These are phyloP conservation scores for Aspergillus caelatus DNA, from an alignment of 2,329 filamentous ascomycete species.

Conservation along the genomic window DNA sequence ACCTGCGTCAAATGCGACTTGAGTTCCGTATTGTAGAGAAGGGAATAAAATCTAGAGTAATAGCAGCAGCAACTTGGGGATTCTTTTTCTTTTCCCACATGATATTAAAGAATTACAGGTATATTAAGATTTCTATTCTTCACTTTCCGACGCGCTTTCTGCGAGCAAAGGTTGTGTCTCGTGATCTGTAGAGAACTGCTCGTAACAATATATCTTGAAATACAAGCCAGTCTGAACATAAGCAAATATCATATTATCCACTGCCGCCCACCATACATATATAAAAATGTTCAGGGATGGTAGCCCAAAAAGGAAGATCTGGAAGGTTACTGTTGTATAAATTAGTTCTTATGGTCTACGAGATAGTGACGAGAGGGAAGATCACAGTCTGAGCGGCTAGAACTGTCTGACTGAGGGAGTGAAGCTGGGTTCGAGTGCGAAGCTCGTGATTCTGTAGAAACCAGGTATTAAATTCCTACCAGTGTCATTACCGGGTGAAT, in stretches of 20 bases:
- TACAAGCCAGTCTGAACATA: not conserved
- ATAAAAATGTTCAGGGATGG: not conserved
- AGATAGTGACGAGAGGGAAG: not conserved
- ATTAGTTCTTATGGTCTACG: not conserved
- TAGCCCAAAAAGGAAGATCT: not conserved
- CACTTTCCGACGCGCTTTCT: not conserved
- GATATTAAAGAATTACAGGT: not conserved
- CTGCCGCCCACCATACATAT: slow-evolving; percentile 1
- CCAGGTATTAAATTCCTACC: no score
- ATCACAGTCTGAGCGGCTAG: not conserved
- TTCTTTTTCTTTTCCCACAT: not conserved
- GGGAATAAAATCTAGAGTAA: not conserved
- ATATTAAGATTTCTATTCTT: not conserved
- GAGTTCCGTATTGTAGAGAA: not conserved
- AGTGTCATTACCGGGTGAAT: no score
- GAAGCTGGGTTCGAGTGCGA: no score
- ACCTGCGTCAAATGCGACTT: slow-evolving; percentile 1
- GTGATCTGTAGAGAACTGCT: not conserved
- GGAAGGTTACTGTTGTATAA: not conserved
- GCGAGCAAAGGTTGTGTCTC: not conserved
- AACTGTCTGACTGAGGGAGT: not conserved
- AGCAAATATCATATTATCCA: slow-evolving; percentile 2
- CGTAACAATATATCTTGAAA: not conserved
- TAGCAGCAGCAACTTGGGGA: not conserved
- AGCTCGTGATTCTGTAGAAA: no score